phyloP scores from a whole-genome alignment of 371 early-diverging fungal genomes.

The Mortierella sp. region DNA sequence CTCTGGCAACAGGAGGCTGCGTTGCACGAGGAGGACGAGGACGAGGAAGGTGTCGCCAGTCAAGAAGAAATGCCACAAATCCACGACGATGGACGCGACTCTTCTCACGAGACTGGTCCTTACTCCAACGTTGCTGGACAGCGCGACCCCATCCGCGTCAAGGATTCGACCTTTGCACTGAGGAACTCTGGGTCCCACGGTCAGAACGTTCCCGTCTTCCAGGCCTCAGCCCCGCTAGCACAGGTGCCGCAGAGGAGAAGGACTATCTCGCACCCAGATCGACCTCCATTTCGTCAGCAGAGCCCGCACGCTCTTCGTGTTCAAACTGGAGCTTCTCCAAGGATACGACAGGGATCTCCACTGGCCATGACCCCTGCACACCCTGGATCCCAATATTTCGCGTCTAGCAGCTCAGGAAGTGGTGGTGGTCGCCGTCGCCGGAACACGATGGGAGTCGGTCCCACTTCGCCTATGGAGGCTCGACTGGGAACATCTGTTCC shows the following conservation, averaged over 20 bases:
- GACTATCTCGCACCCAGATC: conserved; percentile 35
- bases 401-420: background rate
- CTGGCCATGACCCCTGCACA: conserved; percentile 15
- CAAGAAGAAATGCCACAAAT: background rate
- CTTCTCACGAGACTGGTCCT: conserved; percentile 39
- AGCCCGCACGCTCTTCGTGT: conserved; percentile 27
- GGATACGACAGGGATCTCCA: conserved; percentile 34
- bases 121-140: conserved; percentile 18
- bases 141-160: background rate
- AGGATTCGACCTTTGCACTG: background rate
- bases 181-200: background rate
- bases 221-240: conserved; percentile 11
- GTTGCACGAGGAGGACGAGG: conserved; percentile 18
- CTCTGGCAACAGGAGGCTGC: conserved; percentile 34
- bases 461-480: conserved; percentile 28
- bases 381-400: conserved; percentile 12
- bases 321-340: conserved; percentile 39
- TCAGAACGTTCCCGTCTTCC: conserved; percentile 10
- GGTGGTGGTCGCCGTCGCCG: conserved; percentile 1
- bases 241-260: conserved; percentile 35
- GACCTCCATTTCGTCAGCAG: conserved; percentile 13
- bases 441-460: conserved; percentile 14
- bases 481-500: conserved; percentile 52
- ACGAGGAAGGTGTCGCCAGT: background rate
- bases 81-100: conserved; percentile 21